These are phyloP conservation scores for Xylogone sp. DNA, from an alignment of 2,329 filamentous ascomycete genomes.

Conservation along the genomic window DNA sequence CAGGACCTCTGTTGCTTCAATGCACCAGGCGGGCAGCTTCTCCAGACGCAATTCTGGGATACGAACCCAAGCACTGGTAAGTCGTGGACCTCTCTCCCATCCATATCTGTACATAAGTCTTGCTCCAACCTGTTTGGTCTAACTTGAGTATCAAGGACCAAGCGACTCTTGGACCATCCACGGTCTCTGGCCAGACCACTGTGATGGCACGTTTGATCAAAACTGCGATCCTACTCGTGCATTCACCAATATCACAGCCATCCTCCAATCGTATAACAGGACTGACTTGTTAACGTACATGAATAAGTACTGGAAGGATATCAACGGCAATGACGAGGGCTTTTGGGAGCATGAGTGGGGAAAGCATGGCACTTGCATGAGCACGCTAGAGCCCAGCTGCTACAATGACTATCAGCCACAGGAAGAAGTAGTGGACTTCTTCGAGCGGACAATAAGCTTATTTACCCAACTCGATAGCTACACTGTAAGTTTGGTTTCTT, in stretches of 20 bases:
- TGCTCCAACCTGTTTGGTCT: no score
- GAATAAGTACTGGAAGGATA: conserved; percentile 69
- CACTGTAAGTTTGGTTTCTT: conserved; percentile 34
- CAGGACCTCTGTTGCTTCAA: conserved; percentile 72
- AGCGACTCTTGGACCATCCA: conserved; percentile 70
- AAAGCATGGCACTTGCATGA: conserved; percentile 73
- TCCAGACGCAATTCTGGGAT: conserved; percentile 79
- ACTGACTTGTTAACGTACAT: conserved; percentile 61
- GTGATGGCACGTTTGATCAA: conserved; percentile 65
- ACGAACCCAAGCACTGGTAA: conserved; percentile 49
- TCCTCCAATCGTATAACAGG: conserved; percentile 52
- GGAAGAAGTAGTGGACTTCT: conserved; percentile 67
- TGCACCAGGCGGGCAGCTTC: conserved; percentile 64
- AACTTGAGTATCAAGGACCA: conserved; percentile 41
- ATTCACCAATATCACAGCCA: conserved; percentile 62
- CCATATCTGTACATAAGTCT: background rate
- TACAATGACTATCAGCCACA: conserved; percentile 56
- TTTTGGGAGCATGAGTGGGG: conserved; percentile 75
- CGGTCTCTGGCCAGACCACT: conserved; percentile 63
- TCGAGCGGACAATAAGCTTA: conserved; percentile 59
- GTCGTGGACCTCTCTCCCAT: background rate
- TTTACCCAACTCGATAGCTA: conserved; percentile 67
- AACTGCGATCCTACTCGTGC: conserved; percentile 59
- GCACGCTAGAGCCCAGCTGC: conserved; percentile 63
- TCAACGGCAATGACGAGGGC: conserved; percentile 56